Base-by-base conservation (phyloP, 1,284 basidiomycete species). In the Cryptococcus maquisensis region DNA sequence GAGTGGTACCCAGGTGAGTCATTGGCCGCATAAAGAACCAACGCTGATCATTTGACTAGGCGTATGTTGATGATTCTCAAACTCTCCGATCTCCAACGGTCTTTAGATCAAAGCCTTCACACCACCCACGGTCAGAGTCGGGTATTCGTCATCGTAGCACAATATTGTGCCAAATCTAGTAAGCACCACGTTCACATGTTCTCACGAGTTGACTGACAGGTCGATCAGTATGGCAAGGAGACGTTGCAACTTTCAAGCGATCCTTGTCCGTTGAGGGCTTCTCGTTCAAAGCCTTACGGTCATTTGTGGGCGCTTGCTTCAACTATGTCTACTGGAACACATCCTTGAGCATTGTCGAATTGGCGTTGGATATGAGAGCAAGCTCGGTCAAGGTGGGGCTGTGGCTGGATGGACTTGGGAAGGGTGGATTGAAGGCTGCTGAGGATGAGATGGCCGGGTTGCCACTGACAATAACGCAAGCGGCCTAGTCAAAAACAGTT, bases 131-230 rank as follows among this genome's bases (percentile, higher is more conserved):
- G 79, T 6, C 69, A 88, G 82, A 79, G 85, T 57, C 86, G 93
- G 12, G 84, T 96, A 66, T 98, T 97, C 74, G 74, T 98, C 39
- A 88, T 98, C 57, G 87, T 89, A 6, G 93, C 93, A 0, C 87
- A 90, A 65, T 96, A 90, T 74, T 98, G 95, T 73, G 82, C 86
- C 46, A 41, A 65, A 55, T 69, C 72, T 15, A 62, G 69, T 67
- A 26, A 52, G 68, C 64, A 2, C 7, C 16, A 13, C 28, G 28
- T 26, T 32, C 20, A 37, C 15, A 20, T 16, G 15, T 1, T 42
- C 5, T 24, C 15, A 9, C 10, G 12, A 23, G 7, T 28, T 41
- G 10, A 21, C 13, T 28, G n/a, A 39, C 18, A 36, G 36, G 4
- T 37, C 32, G 13, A 37, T 85, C 92, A 38, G 87, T 93, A 2